Conservation (phyloP, 805 yeast genomes). For the Wickerhamomyces queroliae region DNA sequence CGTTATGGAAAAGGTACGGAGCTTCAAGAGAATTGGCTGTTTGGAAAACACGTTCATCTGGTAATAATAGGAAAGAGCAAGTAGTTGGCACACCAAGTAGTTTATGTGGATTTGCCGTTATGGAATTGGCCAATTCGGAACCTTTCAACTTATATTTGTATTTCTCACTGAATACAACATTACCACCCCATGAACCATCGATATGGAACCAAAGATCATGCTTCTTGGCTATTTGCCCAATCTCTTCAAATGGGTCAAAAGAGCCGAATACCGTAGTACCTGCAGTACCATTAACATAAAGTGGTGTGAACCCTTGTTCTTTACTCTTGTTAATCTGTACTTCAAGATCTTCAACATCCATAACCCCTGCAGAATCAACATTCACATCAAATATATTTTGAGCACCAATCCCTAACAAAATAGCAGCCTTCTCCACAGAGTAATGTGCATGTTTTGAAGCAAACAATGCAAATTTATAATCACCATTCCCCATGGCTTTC, state of each 20-base stretch:
- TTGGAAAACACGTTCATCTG: constrained; percentile 60
- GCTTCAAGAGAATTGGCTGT: constrained; percentile 73
- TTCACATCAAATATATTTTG: constrained; percentile 56
- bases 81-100: constrained; percentile 85
- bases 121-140: constrained; percentile 59
- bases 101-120: constrained; percentile 82
- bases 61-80: constrained; percentile 66
- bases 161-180: constrained; percentile 56
- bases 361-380: constrained; percentile 48
- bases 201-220: constrained; percentile 72
- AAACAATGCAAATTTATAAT: constrained; percentile 57
- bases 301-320: constrained; percentile 58
- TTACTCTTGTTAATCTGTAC: constrained; percentile 36
- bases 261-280: constrained; percentile 89
- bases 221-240: constrained; percentile 46
- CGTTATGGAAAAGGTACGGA: constrained; percentile 71
- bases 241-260: constrained; percentile 59
- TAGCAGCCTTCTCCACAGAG: constrained; percentile 77
- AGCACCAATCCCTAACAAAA: constrained; percentile 67
- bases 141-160: constrained; percentile 49
- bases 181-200: constrained; percentile 93
- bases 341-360: constrained; percentile 46
- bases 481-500: constrained; percentile 50
- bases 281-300: constrained; percentile 78
- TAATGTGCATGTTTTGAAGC: constrained; percentile 73